phyloP scores from a whole-genome alignment of 129 eudicot genomes.

The Flaveria trinervia region DNA sequence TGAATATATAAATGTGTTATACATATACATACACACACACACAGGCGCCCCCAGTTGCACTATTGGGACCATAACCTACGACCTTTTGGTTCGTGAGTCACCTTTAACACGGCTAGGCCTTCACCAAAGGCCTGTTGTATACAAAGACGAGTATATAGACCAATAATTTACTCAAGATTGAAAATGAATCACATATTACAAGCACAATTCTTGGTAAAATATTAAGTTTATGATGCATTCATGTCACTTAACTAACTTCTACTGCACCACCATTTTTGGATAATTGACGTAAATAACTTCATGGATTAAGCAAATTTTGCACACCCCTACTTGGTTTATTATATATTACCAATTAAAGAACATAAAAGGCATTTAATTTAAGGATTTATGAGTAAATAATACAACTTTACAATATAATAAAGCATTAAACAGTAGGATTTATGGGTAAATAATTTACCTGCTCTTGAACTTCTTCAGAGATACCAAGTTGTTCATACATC shows the following conservation, averaged over 20 bases:
- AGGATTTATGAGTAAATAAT: not conserved
- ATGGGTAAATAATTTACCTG: conserved; percentile 46
- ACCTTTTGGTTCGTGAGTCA: not conserved
- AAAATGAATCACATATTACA: not conserved
- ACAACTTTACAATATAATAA: not conserved
- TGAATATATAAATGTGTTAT: not conserved
- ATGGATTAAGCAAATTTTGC: conserved; percentile 5
- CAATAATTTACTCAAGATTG: not conserved
- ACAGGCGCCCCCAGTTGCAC: not conserved
- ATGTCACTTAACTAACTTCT: not conserved
- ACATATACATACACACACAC: not conserved
- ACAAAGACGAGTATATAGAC: not conserved
- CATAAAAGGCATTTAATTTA: not conserved
- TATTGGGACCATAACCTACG: not conserved
- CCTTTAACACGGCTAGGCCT: not conserved
- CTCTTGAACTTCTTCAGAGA: conserved; percentile 78
- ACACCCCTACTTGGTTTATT: conserved; percentile 15
- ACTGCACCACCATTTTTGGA: not conserved
- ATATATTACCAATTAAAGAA: not conserved
- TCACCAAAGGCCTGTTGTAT: not conserved
- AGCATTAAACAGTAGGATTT: not conserved
- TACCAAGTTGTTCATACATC: conserved; percentile 60
- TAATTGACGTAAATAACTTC: not conserved
- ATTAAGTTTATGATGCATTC: not conserved
- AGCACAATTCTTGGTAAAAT: not conserved